Percentiles rank a stretch among this genome's conserved stretches.
phyloP scores from a whole-genome alignment of 2,329 filamentous ascomycete genomes.

The Fusarium sp. region DNA sequence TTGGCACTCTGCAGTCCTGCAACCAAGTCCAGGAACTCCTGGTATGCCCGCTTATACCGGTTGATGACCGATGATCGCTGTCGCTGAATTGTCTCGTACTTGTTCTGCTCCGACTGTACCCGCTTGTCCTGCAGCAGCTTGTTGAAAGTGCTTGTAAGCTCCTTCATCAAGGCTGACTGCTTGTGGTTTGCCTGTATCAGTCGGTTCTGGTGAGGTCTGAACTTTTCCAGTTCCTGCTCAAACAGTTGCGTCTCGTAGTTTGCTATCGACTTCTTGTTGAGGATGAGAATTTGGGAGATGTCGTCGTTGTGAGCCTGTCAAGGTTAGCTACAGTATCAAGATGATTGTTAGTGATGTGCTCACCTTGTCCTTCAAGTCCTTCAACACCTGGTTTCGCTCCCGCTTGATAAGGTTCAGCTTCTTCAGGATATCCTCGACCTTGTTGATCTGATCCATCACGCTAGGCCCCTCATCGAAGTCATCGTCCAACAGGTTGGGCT shows the following conservation, averaged over 20 bases:
- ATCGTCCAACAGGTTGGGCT: conserved; percentile 88
- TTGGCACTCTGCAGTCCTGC: conserved; percentile 89
- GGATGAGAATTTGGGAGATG: conserved; percentile 94
- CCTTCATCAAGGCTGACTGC: conserved; percentile 93
- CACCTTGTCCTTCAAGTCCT: conserved; percentile 98
- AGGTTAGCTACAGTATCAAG: conserved; percentile 32
- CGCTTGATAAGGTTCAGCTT: conserved; percentile 93
- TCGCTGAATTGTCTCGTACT: conserved; percentile 89
- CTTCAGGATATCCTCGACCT: conserved; percentile 90
- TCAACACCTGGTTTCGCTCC: conserved; percentile 90
- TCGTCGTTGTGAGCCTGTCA: conserved; percentile 91
- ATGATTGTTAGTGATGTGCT: conserved; percentile 33
- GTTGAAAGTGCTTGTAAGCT: conserved; percentile 89
- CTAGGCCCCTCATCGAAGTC: conserved; percentile 87
- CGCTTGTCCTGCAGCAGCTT: conserved; percentile 92
- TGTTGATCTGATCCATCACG: conserved; percentile 88
- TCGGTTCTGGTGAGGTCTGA: conserved; percentile 90
- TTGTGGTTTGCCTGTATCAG: conserved; percentile 95
- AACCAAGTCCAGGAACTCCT: conserved; percentile 90
- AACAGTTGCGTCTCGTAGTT: conserved; percentile 94
- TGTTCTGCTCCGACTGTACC: conserved; percentile 92
- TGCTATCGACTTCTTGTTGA: conserved; percentile 96
- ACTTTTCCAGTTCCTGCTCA: conserved; percentile 97
- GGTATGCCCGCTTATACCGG: conserved; percentile 90
- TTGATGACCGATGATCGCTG: conserved; percentile 84